phyloP scores from a whole-genome alignment of 2,329 filamentous ascomycete species.

The Xylariales sp. region DNA sequence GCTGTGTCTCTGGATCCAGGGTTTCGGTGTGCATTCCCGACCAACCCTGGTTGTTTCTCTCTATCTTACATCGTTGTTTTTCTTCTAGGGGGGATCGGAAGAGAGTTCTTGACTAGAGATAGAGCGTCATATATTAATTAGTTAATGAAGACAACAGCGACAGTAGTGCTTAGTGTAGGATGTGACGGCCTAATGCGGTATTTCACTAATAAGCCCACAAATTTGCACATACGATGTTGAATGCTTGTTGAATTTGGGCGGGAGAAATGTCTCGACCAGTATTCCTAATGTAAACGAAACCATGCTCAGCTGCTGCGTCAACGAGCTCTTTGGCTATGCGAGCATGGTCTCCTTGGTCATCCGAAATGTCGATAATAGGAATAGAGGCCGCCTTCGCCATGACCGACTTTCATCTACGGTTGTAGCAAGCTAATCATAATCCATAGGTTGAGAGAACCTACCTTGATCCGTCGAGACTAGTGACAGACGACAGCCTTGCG shows the following conservation, averaged over 20 bases:
- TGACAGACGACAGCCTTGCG: background rate
- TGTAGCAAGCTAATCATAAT: background rate
- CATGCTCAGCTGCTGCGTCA: conserved; percentile 82
- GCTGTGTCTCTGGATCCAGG: conserved; percentile 84
- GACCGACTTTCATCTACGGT: background rate
- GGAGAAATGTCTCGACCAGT: conserved; percentile 75
- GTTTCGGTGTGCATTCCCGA: conserved; percentile 88
- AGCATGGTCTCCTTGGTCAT: conserved; percentile 63
- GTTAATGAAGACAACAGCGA: background rate
- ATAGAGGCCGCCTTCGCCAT: conserved; percentile 62
- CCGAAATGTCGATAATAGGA: conserved; percentile 85
- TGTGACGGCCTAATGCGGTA: background rate
- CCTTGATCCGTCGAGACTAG: background rate
- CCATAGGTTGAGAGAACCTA: background rate
- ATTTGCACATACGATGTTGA: conserved; percentile 71
- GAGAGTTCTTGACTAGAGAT: conserved; percentile 72
- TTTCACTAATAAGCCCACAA: background rate
- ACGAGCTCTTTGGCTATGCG: conserved; percentile 76
- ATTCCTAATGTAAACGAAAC: conserved; percentile 90
- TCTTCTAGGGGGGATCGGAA: conserved; percentile 77
- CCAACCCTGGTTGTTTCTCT: conserved; percentile 88
- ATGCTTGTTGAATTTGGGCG: conserved; percentile 75
- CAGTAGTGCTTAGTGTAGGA: background rate
- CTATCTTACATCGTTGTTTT: conserved; percentile 80
- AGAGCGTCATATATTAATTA: conserved; percentile 10